These are phyloP conservation scores for Papiliotrema nemorosa DNA, from an alignment of 1,284 basidiomycete genomes.

Conservation along the genomic window DNA sequence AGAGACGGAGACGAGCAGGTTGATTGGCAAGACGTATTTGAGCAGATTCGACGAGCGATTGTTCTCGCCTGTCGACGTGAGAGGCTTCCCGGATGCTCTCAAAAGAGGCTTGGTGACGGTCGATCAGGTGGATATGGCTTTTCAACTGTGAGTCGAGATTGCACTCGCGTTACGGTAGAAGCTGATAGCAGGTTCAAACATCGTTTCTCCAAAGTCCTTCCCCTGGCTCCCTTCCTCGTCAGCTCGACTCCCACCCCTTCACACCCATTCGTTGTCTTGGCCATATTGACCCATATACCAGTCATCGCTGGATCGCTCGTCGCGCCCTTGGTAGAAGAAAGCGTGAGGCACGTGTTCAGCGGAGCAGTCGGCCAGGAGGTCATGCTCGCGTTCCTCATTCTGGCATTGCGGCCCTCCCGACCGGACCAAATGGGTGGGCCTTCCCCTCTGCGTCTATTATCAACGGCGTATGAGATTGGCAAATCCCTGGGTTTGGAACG, in stretches of 20 bases:
- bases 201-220: slow-evolving; percentile 24
- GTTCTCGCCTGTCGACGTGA: slow-evolving; percentile 11
- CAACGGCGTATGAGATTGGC: slow-evolving; percentile 28
- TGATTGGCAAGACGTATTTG: neutral
- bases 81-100: slow-evolving; percentile 21
- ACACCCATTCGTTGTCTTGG: slow-evolving; percentile 31
- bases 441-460: slow-evolving; percentile 17
- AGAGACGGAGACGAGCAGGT: neutral
- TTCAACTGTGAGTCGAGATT: slow-evolving; percentile 23
- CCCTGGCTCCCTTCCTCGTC: slow-evolving; percentile 28
- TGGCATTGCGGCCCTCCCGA: slow-evolving; percentile 13
- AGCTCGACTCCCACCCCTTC: slow-evolving; percentile 20
- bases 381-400: slow-evolving; percentile 29
- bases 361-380: slow-evolving; percentile 23
- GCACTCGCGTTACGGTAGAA: neutral
- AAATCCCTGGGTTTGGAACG: slow-evolving; percentile 21
- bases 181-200: slow-evolving; percentile 24
- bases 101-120: slow-evolving; percentile 13
- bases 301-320: slow-evolving; percentile 5
- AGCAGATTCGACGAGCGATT: slow-evolving; percentile 18
- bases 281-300: slow-evolving; percentile 23
- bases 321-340: slow-evolving; percentile 18
- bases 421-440: slow-evolving; percentile 3
- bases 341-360: slow-evolving; percentile 10
- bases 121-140: slow-evolving; percentile 25